These are phyloP conservation scores for Epichloe bromicola DNA, from an alignment of 2,329 filamentous ascomycete genomes.

Conservation along the genomic window DNA sequence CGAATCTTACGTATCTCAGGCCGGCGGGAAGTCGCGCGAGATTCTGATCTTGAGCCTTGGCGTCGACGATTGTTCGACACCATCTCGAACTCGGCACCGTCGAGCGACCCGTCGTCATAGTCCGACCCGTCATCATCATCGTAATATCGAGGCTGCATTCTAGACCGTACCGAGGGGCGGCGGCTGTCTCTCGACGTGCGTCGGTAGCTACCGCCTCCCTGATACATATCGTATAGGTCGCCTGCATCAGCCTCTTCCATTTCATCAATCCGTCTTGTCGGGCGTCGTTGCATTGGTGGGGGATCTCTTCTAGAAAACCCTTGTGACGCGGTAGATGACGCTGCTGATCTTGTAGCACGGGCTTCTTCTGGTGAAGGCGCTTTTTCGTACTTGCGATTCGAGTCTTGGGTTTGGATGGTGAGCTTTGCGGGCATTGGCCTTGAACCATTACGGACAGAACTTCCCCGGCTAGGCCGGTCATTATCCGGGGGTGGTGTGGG, in stretches of 20 bases:
- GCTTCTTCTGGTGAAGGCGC: conserved; percentile 31
- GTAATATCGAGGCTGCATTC: conserved; percentile 47
- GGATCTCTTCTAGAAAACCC: conserved; percentile 29
- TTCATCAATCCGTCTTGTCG: conserved; percentile 24
- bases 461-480: conserved; percentile 51
- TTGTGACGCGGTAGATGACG: conserved; percentile 33
- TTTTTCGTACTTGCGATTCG: conserved; percentile 43
- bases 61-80: conserved; percentile 40
- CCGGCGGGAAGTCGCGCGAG: conserved; percentile 42
- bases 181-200: conserved; percentile 23
- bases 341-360: conserved; percentile 25
- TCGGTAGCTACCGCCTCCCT: conserved; percentile 26
- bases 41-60: conserved; percentile 32
- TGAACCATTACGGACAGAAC: conserved; percentile 48
- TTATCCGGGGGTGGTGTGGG: conserved; percentile 96
- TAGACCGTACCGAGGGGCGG: conserved; percentile 17
- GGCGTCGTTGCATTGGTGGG: conserved; percentile 16
- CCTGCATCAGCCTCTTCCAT: conserved; percentile 53
- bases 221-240: conserved; percentile 56
- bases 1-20: conserved; percentile 66
- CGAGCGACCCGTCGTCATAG: conserved; percentile 55
- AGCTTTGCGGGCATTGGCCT: conserved; percentile 50
- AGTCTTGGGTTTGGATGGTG: conserved; percentile 44
- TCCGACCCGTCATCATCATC: conserved; percentile 72
- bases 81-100: conserved; percentile 73